Percentiles rank a stretch among this genome's conserved stretches.
Conservation (phyloP, 768 basidiomycete species). For the Phaeolepiota aurea region DNA sequence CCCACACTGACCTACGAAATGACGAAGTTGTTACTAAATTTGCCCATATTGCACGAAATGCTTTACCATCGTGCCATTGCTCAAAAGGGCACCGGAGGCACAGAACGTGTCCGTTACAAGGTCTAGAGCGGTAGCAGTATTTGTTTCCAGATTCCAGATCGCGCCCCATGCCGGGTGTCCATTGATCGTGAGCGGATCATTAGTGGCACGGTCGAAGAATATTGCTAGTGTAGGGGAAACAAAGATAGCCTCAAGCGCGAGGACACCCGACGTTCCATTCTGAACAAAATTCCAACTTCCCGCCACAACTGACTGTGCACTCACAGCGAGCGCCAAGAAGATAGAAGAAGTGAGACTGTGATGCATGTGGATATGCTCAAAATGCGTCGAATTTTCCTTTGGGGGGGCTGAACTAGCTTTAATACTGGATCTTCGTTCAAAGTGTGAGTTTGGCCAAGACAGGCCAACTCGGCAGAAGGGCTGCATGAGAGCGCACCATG, state of each 20-base stretch:
- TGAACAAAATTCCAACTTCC: conserved; percentile 18
- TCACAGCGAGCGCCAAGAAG: neutral
- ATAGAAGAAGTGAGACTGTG: neutral
- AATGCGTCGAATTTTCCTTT: neutral
- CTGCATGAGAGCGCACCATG: no score
- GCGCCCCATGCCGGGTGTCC: conserved; percentile 38
- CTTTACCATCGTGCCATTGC: conserved; percentile 30
- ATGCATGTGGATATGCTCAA: neutral
- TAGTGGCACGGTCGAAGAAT: conserved; percentile 19
- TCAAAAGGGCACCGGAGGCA: conserved; percentile 30
- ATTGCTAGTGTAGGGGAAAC: conserved; percentile 20
- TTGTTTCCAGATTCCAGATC: conserved; percentile 31
- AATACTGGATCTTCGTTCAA: neutral
- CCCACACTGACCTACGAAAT: conserved; percentile 19
- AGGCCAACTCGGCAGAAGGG: no score
- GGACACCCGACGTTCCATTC: conserved; percentile 18
- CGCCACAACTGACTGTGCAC: neutral
- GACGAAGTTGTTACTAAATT: conserved; percentile 2
- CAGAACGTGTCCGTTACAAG: conserved; percentile 34
- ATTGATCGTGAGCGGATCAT: conserved; percentile 32
- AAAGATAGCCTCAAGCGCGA: conserved; percentile 19
- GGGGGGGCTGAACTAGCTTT: no score
- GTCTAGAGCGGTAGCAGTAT: conserved; percentile 23
- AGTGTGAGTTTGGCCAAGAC: neutral
- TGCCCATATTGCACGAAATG: conserved; percentile 4